Evolutionary conservation across 495 filamentous ascomycete species (phyloP).

Genomic region (Penicillium mononematosum): DNA sequence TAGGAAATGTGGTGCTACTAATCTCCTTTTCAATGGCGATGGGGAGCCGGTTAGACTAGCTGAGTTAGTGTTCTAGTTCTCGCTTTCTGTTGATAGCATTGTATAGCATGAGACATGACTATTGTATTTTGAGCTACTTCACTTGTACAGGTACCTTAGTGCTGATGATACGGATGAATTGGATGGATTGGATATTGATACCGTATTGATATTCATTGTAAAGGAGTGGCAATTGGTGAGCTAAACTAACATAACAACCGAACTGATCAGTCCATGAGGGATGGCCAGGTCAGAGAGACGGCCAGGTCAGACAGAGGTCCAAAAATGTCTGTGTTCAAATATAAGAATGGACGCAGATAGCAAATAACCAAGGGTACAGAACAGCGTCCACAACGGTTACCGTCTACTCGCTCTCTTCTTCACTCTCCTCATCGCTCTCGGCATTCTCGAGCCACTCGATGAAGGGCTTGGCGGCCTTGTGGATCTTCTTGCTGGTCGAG

Average conservation of each 20-base stretch:
- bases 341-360: background rate
- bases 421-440: conserved; percentile 73
- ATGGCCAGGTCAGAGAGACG: background rate
- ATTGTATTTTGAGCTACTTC: background rate
- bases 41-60: conserved; percentile 32
- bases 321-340: background rate
- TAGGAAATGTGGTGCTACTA: background rate
- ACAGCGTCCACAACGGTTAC: background rate
- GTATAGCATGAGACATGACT: background rate
- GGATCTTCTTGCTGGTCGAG: conserved; percentile 87
- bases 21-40: conserved; percentile 1
- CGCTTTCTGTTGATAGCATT: background rate
- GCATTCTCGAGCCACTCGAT: conserved; percentile 90
- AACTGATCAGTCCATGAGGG: conserved; percentile 1
- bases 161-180: background rate
- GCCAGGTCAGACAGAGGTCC: background rate
- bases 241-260: conserved; percentile 20
- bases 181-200: background rate
- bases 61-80: conserved; percentile 30
- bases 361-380: background rate
- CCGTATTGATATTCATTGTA: conserved; percentile 4
- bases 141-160: background rate
- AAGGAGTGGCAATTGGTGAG: conserved; percentile 32
- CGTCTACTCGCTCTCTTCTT: conserved; percentile 41
- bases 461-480: conserved; percentile 91